Conservation (phyloP, 805 yeast species). For the Candida insectorum region DNA sequence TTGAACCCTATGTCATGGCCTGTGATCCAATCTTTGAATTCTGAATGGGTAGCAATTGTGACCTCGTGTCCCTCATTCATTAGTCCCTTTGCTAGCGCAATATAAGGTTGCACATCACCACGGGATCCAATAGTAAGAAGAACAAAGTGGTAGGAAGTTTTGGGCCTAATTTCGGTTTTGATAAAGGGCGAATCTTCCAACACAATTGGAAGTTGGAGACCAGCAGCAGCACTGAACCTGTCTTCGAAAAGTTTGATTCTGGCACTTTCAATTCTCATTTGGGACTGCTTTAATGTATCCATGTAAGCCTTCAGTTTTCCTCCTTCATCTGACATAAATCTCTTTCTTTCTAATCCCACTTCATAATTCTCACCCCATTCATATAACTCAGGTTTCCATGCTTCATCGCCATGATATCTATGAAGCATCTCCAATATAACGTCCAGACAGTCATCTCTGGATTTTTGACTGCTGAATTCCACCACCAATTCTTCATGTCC, state of each 20-base stretch:
- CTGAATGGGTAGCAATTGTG: constrained; percentile 80
- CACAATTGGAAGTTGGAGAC: constrained; percentile 65
- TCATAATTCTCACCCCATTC: constrained; percentile 24
- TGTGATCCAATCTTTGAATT: constrained; percentile 74
- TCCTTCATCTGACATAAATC: constrained; percentile 8
- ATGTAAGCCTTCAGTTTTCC: constrained; percentile 3
- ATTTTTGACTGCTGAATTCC: constrained; percentile 62
- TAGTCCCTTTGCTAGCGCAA: constrained; percentile 81
- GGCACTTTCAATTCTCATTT: constrained; percentile 46
- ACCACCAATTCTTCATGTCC: constrained; percentile 77
- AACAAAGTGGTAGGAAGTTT: constrained; percentile 55
- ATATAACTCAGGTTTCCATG: constrained; percentile 18
- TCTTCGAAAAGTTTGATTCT: constrained; percentile 67
- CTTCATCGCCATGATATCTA: constrained; percentile 22
- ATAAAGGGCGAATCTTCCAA: constrained; percentile 61
- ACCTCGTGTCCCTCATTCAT: constrained; percentile 79
- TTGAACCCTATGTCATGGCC: constrained; percentile 64
- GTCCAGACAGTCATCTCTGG: constrained; percentile 71
- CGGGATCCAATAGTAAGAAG: constrained; percentile 89
- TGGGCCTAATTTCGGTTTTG: constrained; percentile 51
- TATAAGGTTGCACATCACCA: constrained; percentile 96
- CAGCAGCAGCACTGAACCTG: constrained; percentile 54
- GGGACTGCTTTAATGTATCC: constrained; percentile 16
- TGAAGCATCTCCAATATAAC: constrained; percentile 53
- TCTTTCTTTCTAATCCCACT: constrained; percentile 13